Percentiles rank a stretch among this genome's conserved stretches.
These are phyloP conservation scores for Trypanosoma rangeli DNA, from an alignment of 208 protist genomes.

Conservation along the genomic window DNA sequence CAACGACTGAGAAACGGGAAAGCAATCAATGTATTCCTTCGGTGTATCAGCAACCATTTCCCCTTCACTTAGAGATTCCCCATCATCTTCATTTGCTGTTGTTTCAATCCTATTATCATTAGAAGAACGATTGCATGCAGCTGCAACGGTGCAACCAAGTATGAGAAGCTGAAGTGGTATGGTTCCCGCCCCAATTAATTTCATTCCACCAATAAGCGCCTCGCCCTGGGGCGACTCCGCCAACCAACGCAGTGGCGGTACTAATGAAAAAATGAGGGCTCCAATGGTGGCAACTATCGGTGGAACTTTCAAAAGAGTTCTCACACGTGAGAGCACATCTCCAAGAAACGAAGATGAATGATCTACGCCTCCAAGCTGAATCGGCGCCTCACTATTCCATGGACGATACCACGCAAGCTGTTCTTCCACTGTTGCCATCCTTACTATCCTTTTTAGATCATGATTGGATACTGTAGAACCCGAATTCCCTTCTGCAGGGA, in stretches of 20 bases:
- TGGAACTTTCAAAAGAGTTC: constrained; percentile 39
- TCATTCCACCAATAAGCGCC: constrained; percentile 52
- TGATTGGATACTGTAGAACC: background rate
- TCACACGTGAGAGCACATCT: constrained; percentile 12
- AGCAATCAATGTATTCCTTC: background rate
- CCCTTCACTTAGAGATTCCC: background rate
- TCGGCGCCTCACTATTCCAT: background rate
- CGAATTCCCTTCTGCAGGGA: background rate
- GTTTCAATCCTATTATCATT: constrained; percentile 13
- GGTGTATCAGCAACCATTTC: background rate
- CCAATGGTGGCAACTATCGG: constrained; percentile 47
- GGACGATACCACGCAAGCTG: constrained; percentile 22
- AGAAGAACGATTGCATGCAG: background rate
- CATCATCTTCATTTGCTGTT: background rate
- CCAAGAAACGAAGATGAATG: background rate
- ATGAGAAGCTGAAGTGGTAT: constrained; percentile 71
- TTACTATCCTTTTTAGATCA: background rate
- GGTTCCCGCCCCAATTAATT: constrained; percentile 46
- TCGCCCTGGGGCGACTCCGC: constrained; percentile 38
- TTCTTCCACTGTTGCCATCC: constrained; percentile 8
- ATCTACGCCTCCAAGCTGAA: too few species aligned
- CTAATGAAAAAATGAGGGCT: constrained; percentile 58
- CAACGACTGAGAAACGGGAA: constrained; percentile 6
- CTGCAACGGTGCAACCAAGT: constrained; percentile 47
- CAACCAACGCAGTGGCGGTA: constrained; percentile 65